Conservation (phyloP, 164 flowering plant genomes). For the Akebia trifoliata region DNA sequence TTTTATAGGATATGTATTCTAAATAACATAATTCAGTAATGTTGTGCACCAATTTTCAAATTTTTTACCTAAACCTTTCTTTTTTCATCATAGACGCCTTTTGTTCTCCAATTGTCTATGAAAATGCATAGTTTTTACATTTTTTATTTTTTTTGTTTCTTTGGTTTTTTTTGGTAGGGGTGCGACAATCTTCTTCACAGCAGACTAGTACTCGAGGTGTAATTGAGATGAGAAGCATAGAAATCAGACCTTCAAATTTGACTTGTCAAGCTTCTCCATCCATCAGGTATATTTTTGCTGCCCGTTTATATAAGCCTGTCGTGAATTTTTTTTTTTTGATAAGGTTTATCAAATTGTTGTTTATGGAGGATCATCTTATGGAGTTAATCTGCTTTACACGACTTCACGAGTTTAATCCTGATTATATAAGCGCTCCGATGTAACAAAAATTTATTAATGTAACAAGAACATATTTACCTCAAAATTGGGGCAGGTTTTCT, state of each 20-base stretch:
- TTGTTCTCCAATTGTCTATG: not conserved
- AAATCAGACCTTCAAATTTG: conserved; percentile 6
- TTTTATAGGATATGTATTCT: no score
- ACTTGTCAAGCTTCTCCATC: conserved; percentile 19
- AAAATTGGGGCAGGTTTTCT: no score
- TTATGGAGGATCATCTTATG: not conserved
- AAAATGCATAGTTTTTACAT: not conserved
- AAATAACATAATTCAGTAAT: no score
- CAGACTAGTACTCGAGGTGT: conserved; percentile 30
- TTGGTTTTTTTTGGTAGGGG: conserved; percentile 22
- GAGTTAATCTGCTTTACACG: no score
- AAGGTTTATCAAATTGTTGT: not conserved
- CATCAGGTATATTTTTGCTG: conserved; percentile 20
- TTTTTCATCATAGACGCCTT: no score
- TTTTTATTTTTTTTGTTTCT: not conserved
- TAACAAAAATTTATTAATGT: no score
- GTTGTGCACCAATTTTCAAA: no score
- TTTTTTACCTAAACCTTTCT: no score
- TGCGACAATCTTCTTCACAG: conserved; percentile 25
- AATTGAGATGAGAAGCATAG: conserved; percentile 19
- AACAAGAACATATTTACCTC: no score
- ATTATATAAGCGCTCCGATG: no score
- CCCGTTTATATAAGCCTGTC: not conserved
- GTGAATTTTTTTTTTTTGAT: not conserved
- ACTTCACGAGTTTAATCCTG: no score